Percentiles rank a stretch among this genome's conserved stretches.
These are phyloP conservation scores for Colletotrichum sp. DNA, from an alignment of 2,329 filamentous ascomycete species.

Conservation along the genomic window DNA sequence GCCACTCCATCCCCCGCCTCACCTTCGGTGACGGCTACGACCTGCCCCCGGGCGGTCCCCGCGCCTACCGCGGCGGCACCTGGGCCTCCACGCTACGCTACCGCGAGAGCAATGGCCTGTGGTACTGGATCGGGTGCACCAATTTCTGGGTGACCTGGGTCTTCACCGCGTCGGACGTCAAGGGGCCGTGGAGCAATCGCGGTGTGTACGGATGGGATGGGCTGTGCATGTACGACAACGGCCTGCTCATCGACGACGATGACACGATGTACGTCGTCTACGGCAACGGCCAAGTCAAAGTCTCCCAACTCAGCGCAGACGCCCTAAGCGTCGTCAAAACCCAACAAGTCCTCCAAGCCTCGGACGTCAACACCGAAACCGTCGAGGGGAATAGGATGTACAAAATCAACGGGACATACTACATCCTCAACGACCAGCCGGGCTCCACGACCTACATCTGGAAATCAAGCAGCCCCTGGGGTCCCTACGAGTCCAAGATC, in stretches of 20 bases:
- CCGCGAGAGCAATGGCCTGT: slow-evolving; percentile 50
- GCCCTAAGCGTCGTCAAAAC: slow-evolving; percentile 49
- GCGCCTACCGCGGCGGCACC: slow-evolving; percentile 58
- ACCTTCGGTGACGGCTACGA: slow-evolving; percentile 55
- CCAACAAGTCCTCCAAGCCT: slow-evolving; percentile 47
- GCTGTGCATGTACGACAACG: slow-evolving; percentile 62
- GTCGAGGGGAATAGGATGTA: slow-evolving; percentile 63
- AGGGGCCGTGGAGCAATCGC: slow-evolving; percentile 47
- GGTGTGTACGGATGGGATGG: slow-evolving; percentile 34
- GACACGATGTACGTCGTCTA: slow-evolving; percentile 65
- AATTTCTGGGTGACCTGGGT: slow-evolving; percentile 56
- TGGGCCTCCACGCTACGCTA: slow-evolving; percentile 62
- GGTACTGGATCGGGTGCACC: slow-evolving; percentile 65
- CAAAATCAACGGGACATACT: slow-evolving; percentile 61
- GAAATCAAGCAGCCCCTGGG: slow-evolving; percentile 54
- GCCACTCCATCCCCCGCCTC: slow-evolving; percentile 49
- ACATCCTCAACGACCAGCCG: slow-evolving; percentile 55
- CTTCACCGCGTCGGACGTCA: slow-evolving; percentile 49
- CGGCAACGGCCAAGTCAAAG: slow-evolving; percentile 51
- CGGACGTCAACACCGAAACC: slow-evolving; percentile 34
- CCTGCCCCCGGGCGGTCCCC: slow-evolving; percentile 38
- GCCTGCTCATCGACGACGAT: slow-evolving; percentile 63
- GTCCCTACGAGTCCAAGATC: slow-evolving; percentile 53
- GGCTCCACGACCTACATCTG: slow-evolving; percentile 52
- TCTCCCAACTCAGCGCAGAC: slow-evolving; percentile 57